Conservation (phyloP, 257 asterid species). For the Petunia secreta region DNA sequence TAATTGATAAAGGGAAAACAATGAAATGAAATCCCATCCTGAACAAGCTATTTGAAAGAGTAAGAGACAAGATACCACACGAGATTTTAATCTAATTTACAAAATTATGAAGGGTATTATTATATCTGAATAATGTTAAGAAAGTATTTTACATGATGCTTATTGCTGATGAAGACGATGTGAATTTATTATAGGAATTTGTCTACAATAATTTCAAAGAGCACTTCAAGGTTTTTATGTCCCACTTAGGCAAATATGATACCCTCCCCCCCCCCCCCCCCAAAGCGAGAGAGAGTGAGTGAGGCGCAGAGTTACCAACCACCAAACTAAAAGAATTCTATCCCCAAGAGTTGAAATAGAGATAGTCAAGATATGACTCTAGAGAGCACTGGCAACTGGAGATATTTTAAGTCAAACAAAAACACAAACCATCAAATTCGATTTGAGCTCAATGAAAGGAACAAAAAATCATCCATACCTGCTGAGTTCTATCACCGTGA, state of each 20-base stretch:
- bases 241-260: no score
- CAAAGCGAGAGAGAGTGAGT: not conserved
- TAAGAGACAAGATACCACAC: not conserved
- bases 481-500: conserved; percentile 38
- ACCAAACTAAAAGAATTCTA: not conserved
- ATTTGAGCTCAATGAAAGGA: not conserved
- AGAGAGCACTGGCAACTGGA: not conserved
- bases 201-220: conserved; percentile 2
- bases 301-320: not conserved
- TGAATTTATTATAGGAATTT: not conserved
- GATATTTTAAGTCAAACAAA: not conserved
- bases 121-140: not conserved
- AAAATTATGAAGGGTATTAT: not conserved
- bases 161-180: not conserved
- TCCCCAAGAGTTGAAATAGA: conserved; percentile 15
- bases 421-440: not conserved
- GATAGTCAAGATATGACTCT: not conserved
- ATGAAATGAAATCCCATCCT: conserved; percentile 12
- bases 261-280: not conserved
- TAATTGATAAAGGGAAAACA: not conserved
- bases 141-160: not conserved
- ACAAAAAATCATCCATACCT: conserved; percentile 20
- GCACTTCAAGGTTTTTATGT: not conserved
- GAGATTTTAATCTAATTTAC: not conserved
- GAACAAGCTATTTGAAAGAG: not conserved